phyloP scores from a whole-genome alignment of 768 basidiomycete species.

The Boletus edulis region DNA sequence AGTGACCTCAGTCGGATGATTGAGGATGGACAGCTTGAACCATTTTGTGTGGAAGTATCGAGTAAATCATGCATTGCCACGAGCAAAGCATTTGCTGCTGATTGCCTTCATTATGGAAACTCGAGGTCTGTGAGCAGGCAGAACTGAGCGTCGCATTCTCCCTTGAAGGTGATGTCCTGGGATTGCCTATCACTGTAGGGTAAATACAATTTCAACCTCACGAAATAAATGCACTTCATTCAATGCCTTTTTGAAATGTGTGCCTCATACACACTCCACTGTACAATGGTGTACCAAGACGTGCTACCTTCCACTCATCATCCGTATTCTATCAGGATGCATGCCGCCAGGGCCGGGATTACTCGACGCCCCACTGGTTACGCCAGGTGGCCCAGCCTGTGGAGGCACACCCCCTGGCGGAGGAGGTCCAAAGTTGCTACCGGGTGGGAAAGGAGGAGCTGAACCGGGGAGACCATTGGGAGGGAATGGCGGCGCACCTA shows the following conservation, averaged over 20 bases:
- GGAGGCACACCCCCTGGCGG: constrained; percentile 44
- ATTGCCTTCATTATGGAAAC: constrained; percentile 16
- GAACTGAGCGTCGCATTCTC: not conserved
- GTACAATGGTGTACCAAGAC: not conserved
- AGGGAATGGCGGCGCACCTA: constrained; percentile 52
- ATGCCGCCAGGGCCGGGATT: constrained; percentile 61
- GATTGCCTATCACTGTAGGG: not conserved
- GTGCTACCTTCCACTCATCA: constrained; percentile 52
- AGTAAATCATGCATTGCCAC: constrained; percentile 16
- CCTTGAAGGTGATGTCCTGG: no score
- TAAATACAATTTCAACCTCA: not conserved
- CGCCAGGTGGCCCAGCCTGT: constrained; percentile 38
- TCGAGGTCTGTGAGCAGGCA: not conserved
- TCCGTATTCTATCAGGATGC: constrained; percentile 79
- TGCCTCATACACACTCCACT: not conserved
- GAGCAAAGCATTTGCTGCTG: constrained; percentile 25
- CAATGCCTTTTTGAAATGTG: not conserved
- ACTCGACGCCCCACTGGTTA: constrained; percentile 27
- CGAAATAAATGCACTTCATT: not conserved
- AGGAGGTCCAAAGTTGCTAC: constrained; percentile 34
- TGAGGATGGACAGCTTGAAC: constrained; percentile 40
- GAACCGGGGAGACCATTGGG: constrained; percentile 36
- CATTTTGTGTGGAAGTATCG: constrained; percentile 42
- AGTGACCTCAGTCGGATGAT: constrained; percentile 38
- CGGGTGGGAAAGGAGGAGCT: constrained; percentile 31